These are phyloP conservation scores for Phoenix dactylifera DNA, from an alignment of 176 grass and related monocot genomes.

Conservation along the genomic window DNA sequence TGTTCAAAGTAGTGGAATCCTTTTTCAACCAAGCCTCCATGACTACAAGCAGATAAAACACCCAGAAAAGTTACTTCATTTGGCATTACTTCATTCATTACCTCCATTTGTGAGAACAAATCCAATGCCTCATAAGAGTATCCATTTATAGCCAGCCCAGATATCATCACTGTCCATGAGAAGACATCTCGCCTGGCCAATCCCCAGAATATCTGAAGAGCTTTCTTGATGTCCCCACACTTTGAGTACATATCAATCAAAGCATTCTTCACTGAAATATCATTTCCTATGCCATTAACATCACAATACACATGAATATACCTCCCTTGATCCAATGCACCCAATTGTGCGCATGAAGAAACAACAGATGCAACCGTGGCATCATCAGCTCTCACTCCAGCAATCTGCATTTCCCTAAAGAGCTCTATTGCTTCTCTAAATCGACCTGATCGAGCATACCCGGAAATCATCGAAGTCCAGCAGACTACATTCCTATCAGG, in stretches of 20 bases:
- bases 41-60: constrained; percentile 75
- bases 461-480: constrained; percentile 85
- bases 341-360: constrained; percentile 71
- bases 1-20: constrained; percentile 65
- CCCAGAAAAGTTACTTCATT: constrained; percentile 83
- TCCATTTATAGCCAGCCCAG: constrained; percentile 74
- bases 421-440: constrained; percentile 56
- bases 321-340: constrained; percentile 55
- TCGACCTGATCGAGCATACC: constrained; percentile 51
- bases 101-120: constrained; percentile 88
- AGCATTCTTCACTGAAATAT: constrained; percentile 59
- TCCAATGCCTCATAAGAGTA: constrained; percentile 55
- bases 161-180: constrained; percentile 87
- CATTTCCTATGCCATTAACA: constrained; percentile 46
- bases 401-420: constrained; percentile 71
- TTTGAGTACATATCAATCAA: constrained; percentile 95
- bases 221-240: constrained; percentile 72
- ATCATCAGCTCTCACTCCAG: constrained; percentile 58
- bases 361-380: constrained; percentile 67
- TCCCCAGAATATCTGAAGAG: constrained; percentile 53
- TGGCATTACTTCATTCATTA: constrained; percentile 38
- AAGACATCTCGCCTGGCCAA: constrained; percentile 49
- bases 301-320: constrained; percentile 78
- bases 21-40: constrained; percentile 75
- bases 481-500: constrained; percentile 63